Percentiles rank a stretch among this genome's conserved stretches.
Conservation (phyloP, 805 yeast species). For the Priceomyces medius region DNA sequence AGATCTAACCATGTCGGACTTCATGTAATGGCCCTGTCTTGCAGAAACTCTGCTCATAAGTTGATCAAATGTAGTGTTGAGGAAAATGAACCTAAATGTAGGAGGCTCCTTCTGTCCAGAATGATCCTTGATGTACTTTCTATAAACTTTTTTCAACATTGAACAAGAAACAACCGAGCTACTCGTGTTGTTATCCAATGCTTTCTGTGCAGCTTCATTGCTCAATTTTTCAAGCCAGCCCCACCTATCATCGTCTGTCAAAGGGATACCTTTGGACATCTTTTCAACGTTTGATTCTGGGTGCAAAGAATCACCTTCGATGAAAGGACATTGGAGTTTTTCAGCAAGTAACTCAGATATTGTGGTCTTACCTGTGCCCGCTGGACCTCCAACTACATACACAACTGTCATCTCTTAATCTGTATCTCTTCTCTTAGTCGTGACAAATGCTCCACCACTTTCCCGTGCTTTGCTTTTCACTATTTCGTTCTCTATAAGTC, state of each 20-base stretch:
- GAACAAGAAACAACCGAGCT: conserved; percentile 76
- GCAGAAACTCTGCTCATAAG: conserved; percentile 57
- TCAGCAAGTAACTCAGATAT: conserved; percentile 55
- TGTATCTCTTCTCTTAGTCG: conserved; percentile 8
- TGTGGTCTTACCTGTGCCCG: conserved; percentile 93
- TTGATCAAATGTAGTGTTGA: conserved; percentile 62
- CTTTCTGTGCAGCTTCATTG: conserved; percentile 34
- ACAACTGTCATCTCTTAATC: conserved; percentile 23
- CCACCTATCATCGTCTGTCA: conserved; percentile 90
- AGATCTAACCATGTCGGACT: conserved; percentile 75
- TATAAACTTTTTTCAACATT: conserved; percentile 70
- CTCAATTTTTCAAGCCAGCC: conserved; percentile 72
- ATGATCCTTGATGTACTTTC: conserved; percentile 55
- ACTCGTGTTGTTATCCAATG: conserved; percentile 25
- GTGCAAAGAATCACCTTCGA: conserved; percentile 87
- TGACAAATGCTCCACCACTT: background rate
- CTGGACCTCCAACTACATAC: conserved; percentile 86
- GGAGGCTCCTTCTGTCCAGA: conserved; percentile 28
- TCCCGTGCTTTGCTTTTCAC: background rate
- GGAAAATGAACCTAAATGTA: conserved; percentile 59
- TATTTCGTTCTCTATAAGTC: background rate
- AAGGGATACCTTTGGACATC: conserved; percentile 78
- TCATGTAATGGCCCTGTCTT: conserved; percentile 85
- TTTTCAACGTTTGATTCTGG: conserved; percentile 70
- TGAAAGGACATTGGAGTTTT: conserved; percentile 50